Conservation (phyloP, 2,329 filamentous ascomycete genomes). For the Lachnellula subtilissima region DNA sequence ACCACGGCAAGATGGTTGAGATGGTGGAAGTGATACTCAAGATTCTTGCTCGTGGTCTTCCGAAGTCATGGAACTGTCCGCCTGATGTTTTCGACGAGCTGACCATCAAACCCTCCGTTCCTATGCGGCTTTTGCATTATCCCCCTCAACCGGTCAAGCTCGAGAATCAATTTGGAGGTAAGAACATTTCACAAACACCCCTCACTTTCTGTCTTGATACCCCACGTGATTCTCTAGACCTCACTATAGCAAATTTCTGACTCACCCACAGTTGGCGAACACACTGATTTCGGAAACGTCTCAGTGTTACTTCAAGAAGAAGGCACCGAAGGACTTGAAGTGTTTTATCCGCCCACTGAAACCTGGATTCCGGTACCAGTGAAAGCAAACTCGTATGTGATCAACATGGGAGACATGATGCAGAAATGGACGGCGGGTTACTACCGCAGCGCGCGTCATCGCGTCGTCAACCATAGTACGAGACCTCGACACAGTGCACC, state of each 20-base stretch:
- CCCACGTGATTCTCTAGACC: background rate
- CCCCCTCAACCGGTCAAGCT: constrained; percentile 30
- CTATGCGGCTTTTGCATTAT: constrained; percentile 43
- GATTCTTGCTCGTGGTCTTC: constrained; percentile 43
- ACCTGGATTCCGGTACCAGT: constrained; percentile 34
- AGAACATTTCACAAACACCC: background rate
- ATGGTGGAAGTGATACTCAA: constrained; percentile 45
- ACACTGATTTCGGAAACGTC: constrained; percentile 36
- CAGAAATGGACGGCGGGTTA: constrained; percentile 42
- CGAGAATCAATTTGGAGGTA: constrained; percentile 14
- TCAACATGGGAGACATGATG: constrained; percentile 45
- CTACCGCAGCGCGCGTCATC: constrained; percentile 46
- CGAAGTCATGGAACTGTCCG: constrained; percentile 31
- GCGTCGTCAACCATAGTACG: constrained; percentile 45
- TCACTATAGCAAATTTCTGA: background rate
- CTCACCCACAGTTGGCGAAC: constrained; percentile 26
- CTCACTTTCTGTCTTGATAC: background rate
- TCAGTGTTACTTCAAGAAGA: constrained; percentile 31
- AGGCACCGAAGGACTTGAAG: constrained; percentile 28
- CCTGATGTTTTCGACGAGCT: background rate
- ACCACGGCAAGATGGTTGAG: constrained; percentile 41
- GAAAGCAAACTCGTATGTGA: constrained; percentile 39
- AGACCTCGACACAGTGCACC: constrained; percentile 48
- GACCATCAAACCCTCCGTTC: constrained; percentile 36
- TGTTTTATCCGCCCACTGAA: constrained; percentile 11